Percentiles rank a stretch among this genome's conserved stretches.
These are phyloP conservation scores for Adenanthera pavonina DNA, from an alignment of 306 rosid genomes.

Conservation along the genomic window DNA sequence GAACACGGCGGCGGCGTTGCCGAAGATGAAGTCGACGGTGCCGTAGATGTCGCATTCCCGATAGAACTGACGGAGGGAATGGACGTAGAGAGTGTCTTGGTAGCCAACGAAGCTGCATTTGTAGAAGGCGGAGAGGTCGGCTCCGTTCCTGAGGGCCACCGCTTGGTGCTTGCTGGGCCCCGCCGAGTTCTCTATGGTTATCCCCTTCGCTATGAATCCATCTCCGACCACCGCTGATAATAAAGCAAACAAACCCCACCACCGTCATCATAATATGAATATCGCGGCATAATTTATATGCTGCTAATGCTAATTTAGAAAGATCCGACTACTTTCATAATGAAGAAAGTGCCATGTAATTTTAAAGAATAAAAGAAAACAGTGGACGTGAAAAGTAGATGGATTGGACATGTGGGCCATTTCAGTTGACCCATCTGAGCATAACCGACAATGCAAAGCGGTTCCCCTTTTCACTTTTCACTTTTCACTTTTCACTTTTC, in stretches of 20 bases:
- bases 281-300: too few species aligned
- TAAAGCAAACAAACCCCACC: background rate
- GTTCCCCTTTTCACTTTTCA: too few species aligned
- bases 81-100: constrained; percentile 89
- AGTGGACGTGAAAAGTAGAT: background rate
- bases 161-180: constrained; percentile 95
- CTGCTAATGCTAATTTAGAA: too few species aligned
- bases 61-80: constrained; percentile 85
- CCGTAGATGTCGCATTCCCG: constrained; percentile 86
- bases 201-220: constrained; percentile 79
- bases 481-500: too few species aligned
- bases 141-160: constrained; percentile 69
- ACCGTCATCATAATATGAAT: too few species aligned
- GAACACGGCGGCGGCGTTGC: constrained; percentile 74
- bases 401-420: background rate
- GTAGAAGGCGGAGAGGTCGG: constrained; percentile 78
- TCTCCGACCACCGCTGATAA: constrained; percentile 71
- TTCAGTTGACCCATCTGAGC: background rate
- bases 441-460: background rate
- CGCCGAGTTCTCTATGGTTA: constrained; percentile 81
- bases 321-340: too few species aligned
- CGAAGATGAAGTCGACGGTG: constrained; percentile 83
- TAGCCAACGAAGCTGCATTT: constrained; percentile 80
- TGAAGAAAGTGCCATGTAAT: too few species aligned
- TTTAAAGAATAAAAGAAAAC: too few species aligned